Evolutionary conservation across 2,329 filamentous ascomycete species (phyloP).

Genomic region (Aspergillus arachidicola): DNA sequence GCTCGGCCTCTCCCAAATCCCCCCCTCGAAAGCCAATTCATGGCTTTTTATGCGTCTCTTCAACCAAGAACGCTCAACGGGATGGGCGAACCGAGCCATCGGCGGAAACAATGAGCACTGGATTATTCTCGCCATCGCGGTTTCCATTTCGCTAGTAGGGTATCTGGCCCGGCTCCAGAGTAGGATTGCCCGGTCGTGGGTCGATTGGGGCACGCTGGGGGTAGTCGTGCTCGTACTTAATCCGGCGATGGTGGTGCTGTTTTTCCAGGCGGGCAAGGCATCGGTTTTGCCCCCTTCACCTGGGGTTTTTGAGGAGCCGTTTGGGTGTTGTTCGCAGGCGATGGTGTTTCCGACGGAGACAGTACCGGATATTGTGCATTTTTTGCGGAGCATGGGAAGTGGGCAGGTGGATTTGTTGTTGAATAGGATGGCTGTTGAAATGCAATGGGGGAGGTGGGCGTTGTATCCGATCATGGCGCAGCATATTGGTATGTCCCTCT

Average conservation of each 20-base stretch:
- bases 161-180: background rate
- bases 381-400: conserved; percentile 15
- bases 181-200: background rate
- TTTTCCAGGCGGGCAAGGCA: conserved; percentile 32
- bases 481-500: background rate
- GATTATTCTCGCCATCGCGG: background rate
- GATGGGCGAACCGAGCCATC: background rate
- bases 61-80: background rate
- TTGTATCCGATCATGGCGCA: background rate
- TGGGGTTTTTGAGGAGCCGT: conserved; percentile 27
- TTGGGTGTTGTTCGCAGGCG: conserved; percentile 39
- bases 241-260: conserved; percentile 25
- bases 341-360: conserved; percentile 32
- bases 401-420: conserved; percentile 29
- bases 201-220: background rate
- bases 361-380: conserved; percentile 20
- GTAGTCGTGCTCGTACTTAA: background rate
- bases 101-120: background rate
- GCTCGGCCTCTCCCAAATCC: conserved; percentile 20
- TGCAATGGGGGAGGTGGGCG: background rate
- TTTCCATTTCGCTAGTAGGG: background rate
- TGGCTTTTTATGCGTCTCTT: conserved; percentile 39
- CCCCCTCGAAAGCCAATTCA: background rate
- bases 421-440: background rate
- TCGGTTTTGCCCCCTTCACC: conserved; percentile 21